A percentile compares a stretch with the other conserved stretches of the same genome.
Conservation (phyloP, 768 basidiomycete species). For the Trametes sanguinea region DNA sequence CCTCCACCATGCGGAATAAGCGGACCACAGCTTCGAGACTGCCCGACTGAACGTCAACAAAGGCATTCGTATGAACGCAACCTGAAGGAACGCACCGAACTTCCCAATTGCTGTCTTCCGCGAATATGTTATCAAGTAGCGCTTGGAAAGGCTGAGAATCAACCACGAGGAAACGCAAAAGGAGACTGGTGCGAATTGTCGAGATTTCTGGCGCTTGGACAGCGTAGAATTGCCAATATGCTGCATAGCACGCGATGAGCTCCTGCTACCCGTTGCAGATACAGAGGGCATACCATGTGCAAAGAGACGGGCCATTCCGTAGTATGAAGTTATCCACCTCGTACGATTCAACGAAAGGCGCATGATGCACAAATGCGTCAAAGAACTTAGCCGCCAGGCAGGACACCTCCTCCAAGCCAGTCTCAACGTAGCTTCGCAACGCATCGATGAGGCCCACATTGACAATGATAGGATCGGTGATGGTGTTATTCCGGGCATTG, state of each 20-base stretch:
- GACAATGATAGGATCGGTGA: slow-evolving; percentile 62
- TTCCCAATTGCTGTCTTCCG: slow-evolving; percentile 46
- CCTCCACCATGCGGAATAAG: slow-evolving; percentile 65
- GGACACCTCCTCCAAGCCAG: slow-evolving; percentile 50
- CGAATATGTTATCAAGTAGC: slow-evolving; percentile 46
- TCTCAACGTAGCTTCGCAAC: slow-evolving; percentile 52
- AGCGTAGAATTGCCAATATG: slow-evolving; percentile 70
- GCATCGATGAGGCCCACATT: slow-evolving; percentile 57
- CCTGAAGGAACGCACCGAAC: slow-evolving; percentile 44
- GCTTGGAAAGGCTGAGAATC: slow-evolving; percentile 63
- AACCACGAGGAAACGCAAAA: slow-evolving; percentile 62
- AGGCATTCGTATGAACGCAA: neutral
- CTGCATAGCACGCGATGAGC: slow-evolving; percentile 37
- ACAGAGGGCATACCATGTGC: slow-evolving; percentile 50
- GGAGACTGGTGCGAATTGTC: slow-evolving; percentile 52
- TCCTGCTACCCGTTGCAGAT: no score
- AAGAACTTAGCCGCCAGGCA: slow-evolving; percentile 64
- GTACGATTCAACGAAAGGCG: slow-evolving; percentile 60
- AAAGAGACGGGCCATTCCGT: slow-evolving; percentile 59
- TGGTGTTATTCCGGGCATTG: slow-evolving; percentile 41
- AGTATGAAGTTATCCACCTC: slow-evolving; percentile 77
- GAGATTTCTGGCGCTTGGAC: slow-evolving; percentile 59
- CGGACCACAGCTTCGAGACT: slow-evolving; percentile 57
- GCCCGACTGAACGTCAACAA: neutral
- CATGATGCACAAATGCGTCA: slow-evolving; percentile 57